A percentile compares a stretch with the other conserved stretches of the same genome.
These are phyloP conservation scores for Pseudomassariella vexata DNA, from an alignment of 2,329 filamentous ascomycete genomes.

Conservation along the genomic window DNA sequence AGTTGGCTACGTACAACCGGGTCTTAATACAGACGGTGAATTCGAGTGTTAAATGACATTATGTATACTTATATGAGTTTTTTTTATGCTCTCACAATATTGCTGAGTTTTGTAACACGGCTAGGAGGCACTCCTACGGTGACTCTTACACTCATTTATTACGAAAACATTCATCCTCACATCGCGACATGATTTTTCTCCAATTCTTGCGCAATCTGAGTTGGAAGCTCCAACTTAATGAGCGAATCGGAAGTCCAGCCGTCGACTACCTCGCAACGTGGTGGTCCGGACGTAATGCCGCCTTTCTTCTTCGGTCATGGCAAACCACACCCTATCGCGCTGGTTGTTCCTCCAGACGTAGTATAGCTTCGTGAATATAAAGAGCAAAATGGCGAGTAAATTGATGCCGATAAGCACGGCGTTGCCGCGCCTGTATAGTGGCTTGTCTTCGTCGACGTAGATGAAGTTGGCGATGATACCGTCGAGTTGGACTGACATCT, in stretches of 20 bases:
- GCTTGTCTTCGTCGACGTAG: conserved; percentile 50
- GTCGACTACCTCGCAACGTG: conserved; percentile 33
- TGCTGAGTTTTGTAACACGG: too few relatives aligned
- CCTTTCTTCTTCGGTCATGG: conserved; percentile 41
- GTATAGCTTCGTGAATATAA: conserved; percentile 44
- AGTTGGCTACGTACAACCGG: conserved; percentile 1
- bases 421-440: conserved; percentile 49
- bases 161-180: too few relatives aligned
- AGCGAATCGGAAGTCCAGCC: conserved; percentile 35
- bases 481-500: conserved; percentile 31
- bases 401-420: conserved; percentile 44
- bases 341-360: conserved; percentile 45
- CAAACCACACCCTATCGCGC: conserved; percentile 40
- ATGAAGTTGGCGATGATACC: conserved; percentile 32
- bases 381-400: conserved; percentile 41
- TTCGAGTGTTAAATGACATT: too few relatives aligned
- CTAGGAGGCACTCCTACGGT: too few relatives aligned
- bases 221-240: too few relatives aligned
- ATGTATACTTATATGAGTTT: too few relatives aligned
- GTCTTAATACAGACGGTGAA: conserved; percentile 2
- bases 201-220: too few relatives aligned
- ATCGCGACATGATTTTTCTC: too few relatives aligned
- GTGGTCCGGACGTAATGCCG: conserved; percentile 39
- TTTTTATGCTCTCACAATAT: too few relatives aligned
- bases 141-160: too few relatives aligned